Evolutionary conservation across 1,139 yeast genomes (phyloP), one percentile per base, ranked within the genome.

Genomic region (Ogataea hybrid): DNA sequence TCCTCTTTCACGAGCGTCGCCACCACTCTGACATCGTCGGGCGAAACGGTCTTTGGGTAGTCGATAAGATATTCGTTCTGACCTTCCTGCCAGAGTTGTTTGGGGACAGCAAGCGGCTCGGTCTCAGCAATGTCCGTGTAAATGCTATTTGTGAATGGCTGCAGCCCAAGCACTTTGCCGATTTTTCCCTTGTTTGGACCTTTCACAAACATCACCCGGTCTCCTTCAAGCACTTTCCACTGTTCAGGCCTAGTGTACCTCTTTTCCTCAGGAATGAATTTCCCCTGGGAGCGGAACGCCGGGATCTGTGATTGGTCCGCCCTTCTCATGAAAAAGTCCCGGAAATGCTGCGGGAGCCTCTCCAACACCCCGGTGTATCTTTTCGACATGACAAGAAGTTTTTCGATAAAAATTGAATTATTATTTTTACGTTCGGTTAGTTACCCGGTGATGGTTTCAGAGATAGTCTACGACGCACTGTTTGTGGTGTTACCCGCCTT

Each of bases 161-260:
- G 71, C 31, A 71, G 68, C 30, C 71, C 70, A 39, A 68, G 67
- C 28, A 81, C 69, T 43, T 79, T 78, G 18, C 90, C 79, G 14
- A 89, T 73, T 18, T 77, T 81, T 18, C 96, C 96, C 55, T 78
- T 78, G 57, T 78, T 76, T 39, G 73, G 72, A 15, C 96, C 97
- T 41, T 71, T 71, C 22, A 80, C 70, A 39, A 89, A 73, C 52
- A 81, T 70, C 4, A 82, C 87, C 42, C 81, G 67, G 59, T 81
- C 88, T 23, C 87, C 87, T 12, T 75, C 76, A 44, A 74, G 67
- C 50, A 71, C 79, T 47, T 69, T 70, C 73, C 81, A 69, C 37
- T 79, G 73, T 38, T 59, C 58, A 37, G 68, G 69, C 6, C 56
- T 60, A 39, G 63, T 63, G 43, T 65, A 71, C 42, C 63, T 56